These are phyloP conservation scores for Naganishia randhawae DNA, from an alignment of 768 basidiomycete genomes.

Conservation along the genomic window DNA sequence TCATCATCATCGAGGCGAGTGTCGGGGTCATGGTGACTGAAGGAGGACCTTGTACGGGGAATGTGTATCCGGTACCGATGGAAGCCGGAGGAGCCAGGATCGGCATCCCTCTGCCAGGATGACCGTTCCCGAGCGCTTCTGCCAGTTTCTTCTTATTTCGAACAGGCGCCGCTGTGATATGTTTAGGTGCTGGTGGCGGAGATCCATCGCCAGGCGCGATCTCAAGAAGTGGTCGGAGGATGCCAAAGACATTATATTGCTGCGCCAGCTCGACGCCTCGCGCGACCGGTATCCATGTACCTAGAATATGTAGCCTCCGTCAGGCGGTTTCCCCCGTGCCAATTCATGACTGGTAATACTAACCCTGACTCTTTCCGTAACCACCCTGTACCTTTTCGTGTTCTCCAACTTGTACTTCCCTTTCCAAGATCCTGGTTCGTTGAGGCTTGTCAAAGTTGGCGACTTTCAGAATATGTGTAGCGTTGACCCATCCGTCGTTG, in stretches of 20 bases:
- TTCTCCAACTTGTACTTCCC: constrained; percentile 96
- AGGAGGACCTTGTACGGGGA: neutral
- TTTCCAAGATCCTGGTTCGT: constrained; percentile 90
- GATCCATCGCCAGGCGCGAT: constrained; percentile 81
- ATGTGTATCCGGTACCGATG: constrained; percentile 21
- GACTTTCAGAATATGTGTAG: constrained; percentile 92
- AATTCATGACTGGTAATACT: constrained; percentile 31
- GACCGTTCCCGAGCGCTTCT: constrained; percentile 19
- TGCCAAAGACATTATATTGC: constrained; percentile 85
- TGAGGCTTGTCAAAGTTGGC: constrained; percentile 99
- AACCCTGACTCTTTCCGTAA: constrained; percentile 99
- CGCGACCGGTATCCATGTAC: constrained; percentile 97
- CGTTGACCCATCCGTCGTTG: constrained; percentile 96
- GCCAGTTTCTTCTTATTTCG: constrained; percentile 47
- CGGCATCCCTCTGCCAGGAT: constrained; percentile 11
- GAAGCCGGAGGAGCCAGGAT: constrained; percentile 12
- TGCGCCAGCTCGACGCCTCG: constrained; percentile 77
- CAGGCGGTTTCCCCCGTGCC: neutral
- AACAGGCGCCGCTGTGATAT: constrained; percentile 69
- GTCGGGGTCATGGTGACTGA: constrained; percentile 10
- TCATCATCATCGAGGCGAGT: constrained; percentile 17
- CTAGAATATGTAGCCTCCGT: constrained; percentile 53
- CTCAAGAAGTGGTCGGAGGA: constrained; percentile 88
- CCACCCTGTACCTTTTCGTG: constrained; percentile 99
- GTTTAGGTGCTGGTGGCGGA: constrained; percentile 86